These are phyloP conservation scores for Globisporangium abappressorium DNA, from an alignment of 352 stramenopile genomes.

Conservation along the genomic window DNA sequence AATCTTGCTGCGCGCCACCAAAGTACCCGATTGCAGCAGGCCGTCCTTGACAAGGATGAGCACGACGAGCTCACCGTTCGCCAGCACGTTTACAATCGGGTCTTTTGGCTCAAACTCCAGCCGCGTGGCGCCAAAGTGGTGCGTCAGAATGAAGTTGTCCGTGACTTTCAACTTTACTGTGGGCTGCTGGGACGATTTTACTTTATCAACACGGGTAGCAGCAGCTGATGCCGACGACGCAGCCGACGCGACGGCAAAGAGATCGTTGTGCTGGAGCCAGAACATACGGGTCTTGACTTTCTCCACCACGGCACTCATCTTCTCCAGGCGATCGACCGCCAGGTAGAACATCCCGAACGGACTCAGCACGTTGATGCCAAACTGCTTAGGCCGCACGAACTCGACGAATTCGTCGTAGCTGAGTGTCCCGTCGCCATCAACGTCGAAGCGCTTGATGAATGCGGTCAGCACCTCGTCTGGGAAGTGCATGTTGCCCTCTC, in stretches of 20 bases:
- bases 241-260: conserved; percentile 23
- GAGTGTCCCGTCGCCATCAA: conserved; percentile 37
- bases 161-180: conserved; percentile 34
- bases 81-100: conserved; percentile 24
- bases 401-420: conserved; percentile 47
- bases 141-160: conserved; percentile 31
- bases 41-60: conserved; percentile 17
- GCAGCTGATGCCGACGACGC: conserved; percentile 5
- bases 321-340: conserved; percentile 21
- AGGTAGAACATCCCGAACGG: conserved; percentile 50
- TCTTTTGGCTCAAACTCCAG: conserved; percentile 24
- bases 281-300: conserved; percentile 51
- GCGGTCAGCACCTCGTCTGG: conserved; percentile 26
- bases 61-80: conserved; percentile 46
- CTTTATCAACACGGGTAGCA: not conserved
- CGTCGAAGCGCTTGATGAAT: conserved; percentile 49
- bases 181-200: not conserved
- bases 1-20: not conserved
- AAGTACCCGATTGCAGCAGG: not conserved
- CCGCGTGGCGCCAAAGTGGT: conserved; percentile 33
- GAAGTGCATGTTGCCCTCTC: conserved; percentile 30
- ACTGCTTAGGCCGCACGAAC: conserved; percentile 40
- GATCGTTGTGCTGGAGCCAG: conserved; percentile 58
- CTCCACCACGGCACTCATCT: conserved; percentile 28
- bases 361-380: conserved; percentile 42